These are phyloP conservation scores for Eucalyptus marginata DNA, from an alignment of 345 rosid genomes.

Conservation along the genomic window DNA sequence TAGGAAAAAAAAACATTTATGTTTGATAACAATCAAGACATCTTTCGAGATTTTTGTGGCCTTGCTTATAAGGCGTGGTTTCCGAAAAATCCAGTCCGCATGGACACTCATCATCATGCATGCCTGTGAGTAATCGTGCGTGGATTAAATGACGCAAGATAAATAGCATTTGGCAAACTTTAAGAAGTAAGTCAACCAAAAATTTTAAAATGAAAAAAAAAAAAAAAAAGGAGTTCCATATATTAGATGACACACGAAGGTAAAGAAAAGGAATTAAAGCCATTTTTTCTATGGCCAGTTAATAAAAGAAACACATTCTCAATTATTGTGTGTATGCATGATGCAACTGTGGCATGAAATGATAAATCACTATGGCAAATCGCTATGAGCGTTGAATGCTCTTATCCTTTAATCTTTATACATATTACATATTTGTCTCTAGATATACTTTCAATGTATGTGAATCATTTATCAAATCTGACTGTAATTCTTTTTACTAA, in stretches of 20 bases:
- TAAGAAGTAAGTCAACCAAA: neutral
- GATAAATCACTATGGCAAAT: no score
- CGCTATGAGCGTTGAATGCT: rapidly evolving
- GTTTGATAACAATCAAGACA: neutral
- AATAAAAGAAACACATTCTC: no score
- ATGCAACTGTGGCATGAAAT: no score
- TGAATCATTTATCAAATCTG: no score
- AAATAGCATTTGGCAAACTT: neutral
- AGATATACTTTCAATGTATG: no score
- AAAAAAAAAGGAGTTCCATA: neutral
- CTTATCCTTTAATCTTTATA: no score
- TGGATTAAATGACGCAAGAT: neutral
- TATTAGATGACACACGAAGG: neutral
- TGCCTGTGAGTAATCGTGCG: neutral
- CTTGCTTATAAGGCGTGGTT: neutral
- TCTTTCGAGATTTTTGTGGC: neutral
- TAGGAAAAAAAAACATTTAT: neutral
- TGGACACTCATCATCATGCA: neutral
- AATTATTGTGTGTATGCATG: no score
- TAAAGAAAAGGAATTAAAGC: neutral
- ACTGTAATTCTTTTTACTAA: no score
- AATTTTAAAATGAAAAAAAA: neutral
- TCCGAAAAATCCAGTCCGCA: neutral
- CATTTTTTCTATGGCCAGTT: no score
- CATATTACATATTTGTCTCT: no score